These are phyloP conservation scores for Aegilops bicornis DNA, from an alignment of 176 grass and related monocot species.

Conservation along the genomic window DNA sequence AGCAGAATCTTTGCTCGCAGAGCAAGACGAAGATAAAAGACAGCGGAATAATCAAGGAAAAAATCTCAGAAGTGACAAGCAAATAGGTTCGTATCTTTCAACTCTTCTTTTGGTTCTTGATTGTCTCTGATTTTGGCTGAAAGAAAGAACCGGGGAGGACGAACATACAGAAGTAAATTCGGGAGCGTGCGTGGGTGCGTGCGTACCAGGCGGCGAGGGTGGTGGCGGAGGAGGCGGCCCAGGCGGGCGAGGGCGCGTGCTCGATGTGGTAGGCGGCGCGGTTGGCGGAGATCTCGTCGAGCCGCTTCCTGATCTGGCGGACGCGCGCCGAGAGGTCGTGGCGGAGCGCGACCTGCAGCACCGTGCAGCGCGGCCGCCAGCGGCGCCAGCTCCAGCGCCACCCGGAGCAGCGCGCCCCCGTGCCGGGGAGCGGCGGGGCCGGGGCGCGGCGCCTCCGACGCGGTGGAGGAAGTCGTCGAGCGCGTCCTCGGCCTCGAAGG, in stretches of 20 bases:
- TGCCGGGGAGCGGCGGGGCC: not conserved
- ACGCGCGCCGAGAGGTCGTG: conserved; percentile 39
- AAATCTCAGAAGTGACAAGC: too few relatives aligned
- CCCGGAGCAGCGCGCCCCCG: not conserved
- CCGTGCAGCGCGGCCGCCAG: conserved; percentile 19
- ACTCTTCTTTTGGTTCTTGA: not conserved
- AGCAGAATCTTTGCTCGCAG: not conserved
- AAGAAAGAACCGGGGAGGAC: too few relatives aligned
- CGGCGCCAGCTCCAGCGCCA: conserved; percentile 8
- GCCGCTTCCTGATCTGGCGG: conserved; percentile 42
- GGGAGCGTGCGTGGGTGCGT: not conserved
- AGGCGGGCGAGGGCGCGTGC: conserved; percentile 32
- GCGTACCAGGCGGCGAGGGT: conserved; percentile 40
- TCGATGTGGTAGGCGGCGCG: too few relatives aligned
- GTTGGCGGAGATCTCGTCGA: conserved; percentile 48
- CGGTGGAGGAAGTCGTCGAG: conserved; percentile 67
- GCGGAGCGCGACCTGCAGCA: conserved; percentile 29
- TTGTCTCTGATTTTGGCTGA: too few relatives aligned
- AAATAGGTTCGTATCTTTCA: too few relatives aligned
- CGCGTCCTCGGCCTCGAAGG: conserved; percentile 65
- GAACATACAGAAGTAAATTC: not conserved
- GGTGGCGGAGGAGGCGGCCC: conserved; percentile 29
- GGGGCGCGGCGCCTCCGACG: not conserved
- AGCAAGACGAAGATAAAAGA: not conserved
- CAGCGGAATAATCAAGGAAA: not conserved